A percentile compares a stretch with the other conserved stretches of the same genome.
These are phyloP conservation scores for Ophiocytium majus DNA, from an alignment of 352 stramenopile species.

Conservation along the genomic window DNA sequence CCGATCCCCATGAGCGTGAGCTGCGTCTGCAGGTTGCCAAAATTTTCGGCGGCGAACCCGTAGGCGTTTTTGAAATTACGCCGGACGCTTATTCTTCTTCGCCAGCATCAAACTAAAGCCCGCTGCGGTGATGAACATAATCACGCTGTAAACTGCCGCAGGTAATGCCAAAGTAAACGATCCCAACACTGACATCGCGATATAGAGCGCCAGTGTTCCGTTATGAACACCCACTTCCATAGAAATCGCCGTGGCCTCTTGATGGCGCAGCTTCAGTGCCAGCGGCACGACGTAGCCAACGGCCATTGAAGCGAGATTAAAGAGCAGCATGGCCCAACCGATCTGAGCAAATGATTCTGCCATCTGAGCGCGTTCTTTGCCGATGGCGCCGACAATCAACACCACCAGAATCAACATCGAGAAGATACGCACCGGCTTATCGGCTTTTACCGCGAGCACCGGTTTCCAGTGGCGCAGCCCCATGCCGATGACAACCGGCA, in stretches of 20 bases:
- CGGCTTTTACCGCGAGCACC: neutral
- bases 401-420: neutral
- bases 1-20: too few species aligned
- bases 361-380: neutral
- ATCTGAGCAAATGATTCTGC: neutral
- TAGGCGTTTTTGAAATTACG: too few species aligned
- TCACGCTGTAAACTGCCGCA: neutral
- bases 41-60: too few species aligned
- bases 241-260: neutral
- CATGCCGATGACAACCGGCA: neutral
- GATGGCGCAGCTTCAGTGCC: neutral
- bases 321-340: neutral
- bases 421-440: slow-evolving; percentile 5
- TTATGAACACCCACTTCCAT: slow-evolving; percentile 14
- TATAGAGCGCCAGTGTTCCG: neutral
- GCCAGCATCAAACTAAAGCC: neutral
- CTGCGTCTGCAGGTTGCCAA: too few species aligned
- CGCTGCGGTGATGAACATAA: slow-evolving; percentile 3
- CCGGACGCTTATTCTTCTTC: slow-evolving; percentile 15
- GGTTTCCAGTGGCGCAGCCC: neutral
- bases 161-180: neutral
- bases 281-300: neutral
- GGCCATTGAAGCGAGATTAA: slow-evolving; percentile 1
- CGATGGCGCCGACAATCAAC: neutral
- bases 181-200: neutral